These are phyloP conservation scores for Marchantia polymorpha DNA, from an alignment of 225 moss, liverwort and hornwort species.

Conservation along the genomic window DNA sequence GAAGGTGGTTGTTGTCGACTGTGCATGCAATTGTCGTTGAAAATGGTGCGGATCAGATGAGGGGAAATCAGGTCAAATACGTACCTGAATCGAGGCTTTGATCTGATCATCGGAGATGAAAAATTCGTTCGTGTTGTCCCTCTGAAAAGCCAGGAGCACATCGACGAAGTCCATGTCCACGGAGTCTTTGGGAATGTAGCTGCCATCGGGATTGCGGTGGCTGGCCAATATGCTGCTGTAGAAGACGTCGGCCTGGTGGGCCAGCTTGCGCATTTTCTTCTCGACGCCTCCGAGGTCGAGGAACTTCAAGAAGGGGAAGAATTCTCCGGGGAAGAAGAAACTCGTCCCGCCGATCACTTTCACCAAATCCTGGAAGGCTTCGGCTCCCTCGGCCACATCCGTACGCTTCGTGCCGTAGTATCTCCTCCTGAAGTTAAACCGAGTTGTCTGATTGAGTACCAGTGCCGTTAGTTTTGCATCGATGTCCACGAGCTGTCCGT, in stretches of 20 bases:
- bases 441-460: not conserved
- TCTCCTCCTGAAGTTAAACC: not conserved
- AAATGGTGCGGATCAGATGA: no score
- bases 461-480: not conserved
- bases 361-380: not conserved
- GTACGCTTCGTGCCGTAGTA: not conserved
- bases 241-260: not conserved
- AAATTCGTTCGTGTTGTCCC: not conserved
- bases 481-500: not conserved
- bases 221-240: not conserved
- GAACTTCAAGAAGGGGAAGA: not conserved
- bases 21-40: no score
- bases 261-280: not conserved
- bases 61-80: no score
- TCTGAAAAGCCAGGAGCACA: not conserved
- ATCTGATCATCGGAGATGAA: not conserved
- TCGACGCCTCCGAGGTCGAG: not conserved
- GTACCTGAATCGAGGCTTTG: conserved; percentile 16
- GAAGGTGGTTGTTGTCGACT: no score
- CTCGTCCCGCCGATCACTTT: not conserved
- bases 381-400: not conserved
- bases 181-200: not conserved
- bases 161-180: conserved; percentile 1
- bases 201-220: not conserved
- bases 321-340: not conserved